Evolutionary conservation across 1,139 yeast genomes (phyloP), one percentile per base, ranked within the genome.

Genomic region (Pichia sp.): DNA sequence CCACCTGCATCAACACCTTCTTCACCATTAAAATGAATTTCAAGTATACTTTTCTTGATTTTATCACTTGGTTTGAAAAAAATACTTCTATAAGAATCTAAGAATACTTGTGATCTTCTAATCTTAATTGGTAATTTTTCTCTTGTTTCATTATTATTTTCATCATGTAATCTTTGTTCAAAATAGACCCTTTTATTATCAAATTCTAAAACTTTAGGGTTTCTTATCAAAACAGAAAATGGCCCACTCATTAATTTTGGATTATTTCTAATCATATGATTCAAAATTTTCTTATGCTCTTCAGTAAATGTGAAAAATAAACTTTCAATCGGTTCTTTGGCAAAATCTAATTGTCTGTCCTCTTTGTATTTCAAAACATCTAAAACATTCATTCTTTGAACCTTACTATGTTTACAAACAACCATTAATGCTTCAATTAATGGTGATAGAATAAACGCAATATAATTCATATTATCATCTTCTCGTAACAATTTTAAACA

Each of bases 1-100:
- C 99, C 99, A 55, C 99, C 99, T 3, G 97, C 98, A 71, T 94
- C 99, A 41, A 92, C 87, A 55, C 98, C 99, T 48, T 86, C 85
- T 62, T 94, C 99, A 4, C 96, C 96, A 55, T 82, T 83, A 68
- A 94, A 94, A 30, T 75, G 76, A 37, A 94, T 80, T 45, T 85
- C 92, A 54, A 92, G 69, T 52, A 83, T 81, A 4, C 92, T 76
- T 43, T 78, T 74, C 56, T 82, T 78, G 60, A 90, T 80, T 50
- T 86, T 95, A 12, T 82, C 86, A 32, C 80, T 77, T 1, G 86
- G 69, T 58, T 87, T 89, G 71, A 84, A 89, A 60, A 87, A 87
- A 40, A 92, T 66, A 0, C 94, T 74, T 45, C 95, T 71, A 66
- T 87, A 92, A 5, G 97, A 87, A 58, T 92, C 98, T 60, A 89